A percentile compares a stretch with the other conserved stretches of the same genome.
Evolutionary conservation across 768 basidiomycete genomes (phyloP).

Genomic region (Panaeolus papilionaceus): DNA sequence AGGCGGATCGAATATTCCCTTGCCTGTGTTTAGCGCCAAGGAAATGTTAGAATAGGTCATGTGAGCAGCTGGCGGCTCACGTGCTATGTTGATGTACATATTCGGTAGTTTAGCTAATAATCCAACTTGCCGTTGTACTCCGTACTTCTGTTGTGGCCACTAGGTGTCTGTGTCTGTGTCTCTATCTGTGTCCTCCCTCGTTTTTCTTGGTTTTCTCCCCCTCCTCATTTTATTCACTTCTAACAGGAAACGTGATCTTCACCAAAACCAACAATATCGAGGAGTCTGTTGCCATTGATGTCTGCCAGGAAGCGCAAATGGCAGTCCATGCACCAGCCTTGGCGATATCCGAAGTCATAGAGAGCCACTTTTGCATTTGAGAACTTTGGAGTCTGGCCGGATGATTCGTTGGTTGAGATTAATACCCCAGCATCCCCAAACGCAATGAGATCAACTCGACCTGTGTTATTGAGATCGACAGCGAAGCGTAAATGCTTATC

Average conservation of each 20-base stretch:
- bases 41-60: too few species aligned
- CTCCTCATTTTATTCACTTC: too few species aligned
- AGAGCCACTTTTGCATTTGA: constrained; percentile 1
- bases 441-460: constrained; percentile 14
- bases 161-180: too few species aligned
- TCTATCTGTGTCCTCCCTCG: too few species aligned
- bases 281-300: constrained; percentile 16
- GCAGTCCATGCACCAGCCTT: constrained; percentile 15
- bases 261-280: constrained; percentile 19
- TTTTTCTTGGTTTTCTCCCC: too few species aligned
- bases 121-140: too few species aligned
- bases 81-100: too few species aligned
- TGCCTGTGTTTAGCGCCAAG: constrained; percentile 9
- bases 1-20: constrained; percentile 15
- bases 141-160: too few species aligned
- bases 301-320: constrained; percentile 20
- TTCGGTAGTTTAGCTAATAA: too few species aligned
- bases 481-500: constrained; percentile 19
- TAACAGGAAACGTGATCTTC: not conserved
- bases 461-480: constrained; percentile 16
- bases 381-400: constrained; percentile 2
- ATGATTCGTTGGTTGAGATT: constrained; percentile 9
- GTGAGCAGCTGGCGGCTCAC: too few species aligned
- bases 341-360: constrained; percentile 16
- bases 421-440: constrained; percentile 17